phyloP scores from a whole-genome alignment of 2,329 filamentous ascomycete species.

The Cordyceps farinosa region DNA sequence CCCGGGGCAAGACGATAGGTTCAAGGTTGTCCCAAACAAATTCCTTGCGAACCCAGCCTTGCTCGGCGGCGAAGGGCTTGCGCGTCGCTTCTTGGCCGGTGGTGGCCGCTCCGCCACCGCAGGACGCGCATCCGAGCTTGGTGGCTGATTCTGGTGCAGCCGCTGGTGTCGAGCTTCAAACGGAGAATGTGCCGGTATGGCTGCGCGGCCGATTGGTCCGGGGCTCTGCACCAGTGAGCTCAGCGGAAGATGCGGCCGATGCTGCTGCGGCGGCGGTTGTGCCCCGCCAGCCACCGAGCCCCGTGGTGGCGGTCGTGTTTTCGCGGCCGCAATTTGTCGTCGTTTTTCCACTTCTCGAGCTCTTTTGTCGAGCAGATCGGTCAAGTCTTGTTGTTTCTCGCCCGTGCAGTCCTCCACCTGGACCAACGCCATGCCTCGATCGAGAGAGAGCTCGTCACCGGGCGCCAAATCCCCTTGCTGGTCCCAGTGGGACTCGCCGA shows the following conservation, averaged over 20 bases:
- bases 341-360: slow-evolving; percentile 53
- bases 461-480: slow-evolving; percentile 66
- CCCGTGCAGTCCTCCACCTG: slow-evolving; percentile 76
- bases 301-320: slow-evolving; percentile 25
- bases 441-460: slow-evolving; percentile 77
- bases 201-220: slow-evolving; percentile 31
- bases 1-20: slow-evolving; percentile 26
- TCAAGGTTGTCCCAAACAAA: slow-evolving; percentile 34
- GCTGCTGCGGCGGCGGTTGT: slow-evolving; percentile 31
- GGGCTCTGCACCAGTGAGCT: slow-evolving; percentile 35
- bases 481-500: slow-evolving; percentile 83
- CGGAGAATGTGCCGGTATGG: slow-evolving; percentile 32
- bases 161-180: slow-evolving; percentile 30
- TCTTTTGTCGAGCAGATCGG: slow-evolving; percentile 69
- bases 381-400: slow-evolving; percentile 71
- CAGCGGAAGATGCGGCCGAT: slow-evolving; percentile 40
- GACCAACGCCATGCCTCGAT: slow-evolving; percentile 71
- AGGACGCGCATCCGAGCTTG: slow-evolving; percentile 5
- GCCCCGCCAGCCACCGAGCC: slow-evolving; percentile 19
- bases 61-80: slow-evolving; percentile 30
- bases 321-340: slow-evolving; percentile 42
- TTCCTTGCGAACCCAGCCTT: slow-evolving; percentile 33
- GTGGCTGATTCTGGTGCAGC: slow-evolving; percentile 3
- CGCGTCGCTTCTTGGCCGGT: slow-evolving; percentile 28
- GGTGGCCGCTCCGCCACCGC: slow-evolving; percentile 19